Conservation (phyloP, 306 rosid species). For the Purshia tridentata region DNA sequence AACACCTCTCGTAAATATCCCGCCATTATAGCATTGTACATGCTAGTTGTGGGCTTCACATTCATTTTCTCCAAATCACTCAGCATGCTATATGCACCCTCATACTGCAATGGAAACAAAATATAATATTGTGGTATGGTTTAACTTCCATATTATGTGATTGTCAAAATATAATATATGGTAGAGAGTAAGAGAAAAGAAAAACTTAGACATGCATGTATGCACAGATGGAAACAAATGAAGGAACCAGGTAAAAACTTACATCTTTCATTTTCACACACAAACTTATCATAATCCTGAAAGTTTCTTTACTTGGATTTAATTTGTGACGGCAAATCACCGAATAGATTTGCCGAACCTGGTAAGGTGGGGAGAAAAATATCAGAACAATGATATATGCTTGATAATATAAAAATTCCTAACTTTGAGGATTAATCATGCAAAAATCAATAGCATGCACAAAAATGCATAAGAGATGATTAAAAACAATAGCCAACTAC, state of each 20-base stretch:
- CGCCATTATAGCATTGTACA: conserved; percentile 85
- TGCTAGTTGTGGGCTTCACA: conserved; percentile 43
- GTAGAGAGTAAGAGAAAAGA: conserved; percentile 8
- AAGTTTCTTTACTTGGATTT: conserved; percentile 56
- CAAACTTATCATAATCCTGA: conserved; percentile 62
- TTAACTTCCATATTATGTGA: conserved; percentile 16
- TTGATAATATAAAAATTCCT: background rate
- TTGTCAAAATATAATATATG: conserved; percentile 7
- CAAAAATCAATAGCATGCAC: background rate
- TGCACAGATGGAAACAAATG: background rate
- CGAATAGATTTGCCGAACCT: conserved; percentile 70
- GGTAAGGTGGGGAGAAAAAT: conserved; percentile 6
- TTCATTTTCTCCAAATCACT: conserved; percentile 48
- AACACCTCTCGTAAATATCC: conserved; percentile 88
- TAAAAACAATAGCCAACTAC: background rate
- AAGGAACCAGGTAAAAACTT: conserved; percentile 29
- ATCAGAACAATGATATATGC: conserved; percentile 17
- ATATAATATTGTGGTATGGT: conserved; percentile 16
- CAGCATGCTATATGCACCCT: conserved; percentile 61
- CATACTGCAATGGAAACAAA: conserved; percentile 53
- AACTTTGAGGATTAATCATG: background rate
- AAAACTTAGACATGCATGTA: conserved; percentile 25
- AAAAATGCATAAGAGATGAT: background rate
- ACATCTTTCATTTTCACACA: conserved; percentile 71
- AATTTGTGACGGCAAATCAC: conserved; percentile 43